These are phyloP conservation scores for Kalanchoe fedtschenkoi DNA, from an alignment of 164 flowering plant species.

Conservation along the genomic window DNA sequence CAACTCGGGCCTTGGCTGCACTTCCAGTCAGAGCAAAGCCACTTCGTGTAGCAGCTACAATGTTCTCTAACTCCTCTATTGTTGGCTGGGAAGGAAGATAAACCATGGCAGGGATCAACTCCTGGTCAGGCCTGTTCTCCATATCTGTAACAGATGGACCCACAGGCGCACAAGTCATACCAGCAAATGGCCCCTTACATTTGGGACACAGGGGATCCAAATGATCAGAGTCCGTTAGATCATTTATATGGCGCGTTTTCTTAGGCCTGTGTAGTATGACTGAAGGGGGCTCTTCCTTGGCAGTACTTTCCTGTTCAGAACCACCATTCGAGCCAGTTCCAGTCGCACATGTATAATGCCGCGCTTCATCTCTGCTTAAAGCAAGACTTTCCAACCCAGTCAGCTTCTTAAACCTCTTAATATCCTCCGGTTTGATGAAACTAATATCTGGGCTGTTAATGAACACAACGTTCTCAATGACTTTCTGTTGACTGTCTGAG, in stretches of 20 bases:
- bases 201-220: constrained; percentile 15
- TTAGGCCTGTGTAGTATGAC: background rate
- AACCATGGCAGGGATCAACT: constrained; percentile 28
- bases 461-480: constrained; percentile 30
- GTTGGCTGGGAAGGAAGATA: constrained; percentile 44
- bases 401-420: constrained; percentile 42
- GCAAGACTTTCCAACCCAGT: constrained; percentile 23
- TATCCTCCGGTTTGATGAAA: constrained; percentile 22
- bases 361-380: constrained; percentile 21
- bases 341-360: constrained; percentile 5
- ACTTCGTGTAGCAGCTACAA: constrained; percentile 24
- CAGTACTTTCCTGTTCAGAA: constrained; percentile 5
- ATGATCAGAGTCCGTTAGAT: background rate
- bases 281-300: constrained; percentile 9
- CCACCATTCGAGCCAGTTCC: constrained; percentile 2
- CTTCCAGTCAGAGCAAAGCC: constrained; percentile 53
- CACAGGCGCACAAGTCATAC: constrained; percentile 7
- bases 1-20: constrained; percentile 40
- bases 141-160: constrained; percentile 8
- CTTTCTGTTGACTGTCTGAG: constrained; percentile 11
- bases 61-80: constrained; percentile 27
- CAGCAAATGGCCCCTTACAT: constrained; percentile 19
- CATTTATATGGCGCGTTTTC: constrained; percentile 9
- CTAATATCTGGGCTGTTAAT: constrained; percentile 27
- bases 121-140: constrained; percentile 8